Conservation (phyloP, 2,329 filamentous ascomycete genomes). For the Colletotrichum brevisporum region DNA sequence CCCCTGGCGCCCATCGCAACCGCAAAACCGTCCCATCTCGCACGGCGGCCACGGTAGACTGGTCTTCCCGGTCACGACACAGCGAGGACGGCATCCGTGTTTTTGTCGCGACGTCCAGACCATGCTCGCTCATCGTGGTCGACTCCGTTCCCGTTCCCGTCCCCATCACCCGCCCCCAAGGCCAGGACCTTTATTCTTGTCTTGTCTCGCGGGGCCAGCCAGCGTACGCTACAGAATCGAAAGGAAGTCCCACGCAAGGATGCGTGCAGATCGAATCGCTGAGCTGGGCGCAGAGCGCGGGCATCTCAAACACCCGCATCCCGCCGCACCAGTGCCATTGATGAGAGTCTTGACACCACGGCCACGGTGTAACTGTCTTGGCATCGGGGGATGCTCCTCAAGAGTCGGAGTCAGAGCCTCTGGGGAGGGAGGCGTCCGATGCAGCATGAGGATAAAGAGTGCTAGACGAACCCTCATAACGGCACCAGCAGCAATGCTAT, state of each 20-base stretch:
- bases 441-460: background rate
- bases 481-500: background rate
- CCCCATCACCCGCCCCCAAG: background rate
- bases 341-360: slow-evolving; percentile 18
- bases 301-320: slow-evolving; percentile 36
- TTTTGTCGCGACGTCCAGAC: slow-evolving; percentile 28
- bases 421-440: background rate
- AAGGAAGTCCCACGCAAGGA: slow-evolving; percentile 15
- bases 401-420: background rate
- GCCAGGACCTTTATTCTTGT: background rate
- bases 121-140: background rate
- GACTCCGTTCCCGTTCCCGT: background rate
- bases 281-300: slow-evolving; percentile 30
- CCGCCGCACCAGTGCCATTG: slow-evolving; percentile 23
- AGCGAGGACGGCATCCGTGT: slow-evolving; percentile 14
- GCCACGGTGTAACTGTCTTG: slow-evolving; percentile 32
- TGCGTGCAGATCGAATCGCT: slow-evolving; percentile 34
- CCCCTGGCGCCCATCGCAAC: slow-evolving; percentile 12
- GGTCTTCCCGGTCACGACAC: slow-evolving; percentile 32
- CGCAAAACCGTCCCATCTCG: slow-evolving; percentile 36
- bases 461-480: background rate
- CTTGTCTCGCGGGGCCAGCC: slow-evolving; percentile 17
- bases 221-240: background rate
- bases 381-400: background rate
- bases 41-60: slow-evolving; percentile 18